Percentiles rank a stretch among this genome's conserved stretches.
Conservation (phyloP, 1,139 yeast genomes). For the Magnusiomyces sp. region DNA sequence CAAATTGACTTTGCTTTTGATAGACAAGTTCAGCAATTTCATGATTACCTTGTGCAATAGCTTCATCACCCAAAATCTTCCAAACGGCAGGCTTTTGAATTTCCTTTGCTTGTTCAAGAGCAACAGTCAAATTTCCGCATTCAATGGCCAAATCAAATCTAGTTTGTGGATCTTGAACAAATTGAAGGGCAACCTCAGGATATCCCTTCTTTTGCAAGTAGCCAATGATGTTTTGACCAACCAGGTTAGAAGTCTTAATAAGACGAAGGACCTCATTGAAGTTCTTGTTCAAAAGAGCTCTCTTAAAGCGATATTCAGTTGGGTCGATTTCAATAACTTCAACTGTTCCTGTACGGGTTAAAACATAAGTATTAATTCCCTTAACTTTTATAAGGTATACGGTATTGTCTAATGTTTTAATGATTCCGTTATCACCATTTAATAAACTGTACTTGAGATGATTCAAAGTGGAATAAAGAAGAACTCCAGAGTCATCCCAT, state of each 20-base stretch:
- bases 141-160: conserved; percentile 93
- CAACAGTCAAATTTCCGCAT: conserved; percentile 80
- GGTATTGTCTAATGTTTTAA: conserved; percentile 88
- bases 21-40: conserved; percentile 79
- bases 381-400: conserved; percentile 68
- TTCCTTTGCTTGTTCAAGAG: conserved; percentile 80
- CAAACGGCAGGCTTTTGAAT: conserved; percentile 63
- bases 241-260: conserved; percentile 80
- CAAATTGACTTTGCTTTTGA: conserved; percentile 81
- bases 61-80: conserved; percentile 80
- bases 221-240: conserved; percentile 94
- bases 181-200: conserved; percentile 82
- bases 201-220: conserved; percentile 92
- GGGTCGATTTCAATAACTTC: conserved; percentile 80
- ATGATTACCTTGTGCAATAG: conserved; percentile 81
- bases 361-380: conserved; percentile 66
- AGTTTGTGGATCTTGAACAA: conserved; percentile 93
- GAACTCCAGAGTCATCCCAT: conserved; percentile 92
- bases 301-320: conserved; percentile 93
- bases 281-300: conserved; percentile 81
- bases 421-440: conserved; percentile 92
- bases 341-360: conserved; percentile 79
- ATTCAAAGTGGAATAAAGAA: conserved; percentile 87
- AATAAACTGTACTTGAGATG: conserved; percentile 89
- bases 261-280: conserved; percentile 88